A percentile compares a stretch with the other conserved stretches of the same genome.
These are phyloP conservation scores for Russula sp. DNA, from an alignment of 768 basidiomycete genomes.

Conservation along the genomic window DNA sequence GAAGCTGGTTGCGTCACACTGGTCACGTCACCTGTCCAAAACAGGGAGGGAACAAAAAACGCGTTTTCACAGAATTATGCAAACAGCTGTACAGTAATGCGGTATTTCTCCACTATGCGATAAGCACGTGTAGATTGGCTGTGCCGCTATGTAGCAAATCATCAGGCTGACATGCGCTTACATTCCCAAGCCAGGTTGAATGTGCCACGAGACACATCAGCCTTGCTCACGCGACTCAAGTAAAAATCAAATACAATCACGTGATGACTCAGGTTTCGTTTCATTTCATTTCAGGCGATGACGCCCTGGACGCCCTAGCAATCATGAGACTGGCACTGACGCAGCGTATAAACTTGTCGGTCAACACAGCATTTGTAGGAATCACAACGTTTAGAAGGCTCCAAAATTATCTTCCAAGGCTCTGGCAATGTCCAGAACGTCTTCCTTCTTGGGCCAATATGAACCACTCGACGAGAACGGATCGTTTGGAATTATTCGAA, in stretches of 20 bases:
- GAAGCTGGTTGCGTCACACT: too few relatives aligned
- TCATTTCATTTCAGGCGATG: background rate
- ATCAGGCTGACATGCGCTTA: too few relatives aligned
- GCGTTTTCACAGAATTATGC: too few relatives aligned
- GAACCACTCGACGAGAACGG: slow-evolving; percentile 92
- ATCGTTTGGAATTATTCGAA: slow-evolving; percentile 95
- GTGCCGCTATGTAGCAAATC: too few relatives aligned
- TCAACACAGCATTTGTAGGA: background rate
- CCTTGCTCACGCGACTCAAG: too few relatives aligned
- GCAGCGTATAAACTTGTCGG: background rate
- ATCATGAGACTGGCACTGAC: background rate
- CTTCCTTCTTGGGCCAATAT: slow-evolving; percentile 61
- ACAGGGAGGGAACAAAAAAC: too few relatives aligned
- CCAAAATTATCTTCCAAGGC: background rate
- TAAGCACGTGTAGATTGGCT: too few relatives aligned
- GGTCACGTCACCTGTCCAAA: too few relatives aligned
- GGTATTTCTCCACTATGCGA: too few relatives aligned
- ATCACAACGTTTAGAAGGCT: background rate
- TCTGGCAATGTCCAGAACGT: slow-evolving; percentile 21
- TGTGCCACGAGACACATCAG: too few relatives aligned
- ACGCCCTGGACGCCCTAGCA: background rate
- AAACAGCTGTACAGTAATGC: too few relatives aligned
- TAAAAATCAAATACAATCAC: slow-evolving; percentile 15
- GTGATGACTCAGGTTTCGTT: slow-evolving; percentile 5
- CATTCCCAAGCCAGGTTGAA: too few relatives aligned